Evolutionary conservation across 2,329 filamentous ascomycete species (phyloP).

Genomic region (Dothideomycetidae sp.): DNA sequence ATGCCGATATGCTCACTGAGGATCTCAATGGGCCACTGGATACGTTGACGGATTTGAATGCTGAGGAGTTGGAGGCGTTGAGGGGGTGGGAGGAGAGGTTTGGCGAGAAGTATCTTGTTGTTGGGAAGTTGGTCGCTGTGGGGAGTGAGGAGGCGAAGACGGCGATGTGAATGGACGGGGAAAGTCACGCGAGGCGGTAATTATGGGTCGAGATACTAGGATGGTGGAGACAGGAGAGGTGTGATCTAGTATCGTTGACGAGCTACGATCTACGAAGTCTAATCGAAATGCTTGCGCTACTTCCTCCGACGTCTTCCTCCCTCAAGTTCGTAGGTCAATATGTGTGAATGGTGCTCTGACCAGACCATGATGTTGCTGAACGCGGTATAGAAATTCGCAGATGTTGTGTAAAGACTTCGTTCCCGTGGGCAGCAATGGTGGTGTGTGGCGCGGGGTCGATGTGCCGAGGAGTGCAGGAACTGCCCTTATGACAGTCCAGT

Average conservation of each 20-base stretch:
- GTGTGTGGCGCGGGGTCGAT: no score
- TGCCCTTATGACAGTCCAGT: not conserved
- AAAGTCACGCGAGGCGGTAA: constrained; percentile 6
- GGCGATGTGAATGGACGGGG: constrained; percentile 11
- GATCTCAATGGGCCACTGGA: constrained; percentile 76
- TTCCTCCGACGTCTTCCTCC: not conserved
- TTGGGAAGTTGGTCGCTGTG: constrained; percentile 66
- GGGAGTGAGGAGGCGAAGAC: constrained; percentile 39
- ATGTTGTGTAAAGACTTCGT: no score
- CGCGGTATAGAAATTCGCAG: no score
- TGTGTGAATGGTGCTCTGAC: no score
- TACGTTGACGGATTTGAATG: constrained; percentile 53
- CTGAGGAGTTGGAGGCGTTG: constrained; percentile 69
- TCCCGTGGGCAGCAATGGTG: no score
- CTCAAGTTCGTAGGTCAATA: not conserved
- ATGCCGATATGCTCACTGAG: constrained; percentile 86
- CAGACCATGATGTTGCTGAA: no score
- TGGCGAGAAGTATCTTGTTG: constrained; percentile 84
- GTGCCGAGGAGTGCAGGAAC: no score
- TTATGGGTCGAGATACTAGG: not conserved
- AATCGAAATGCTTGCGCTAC: not conserved
- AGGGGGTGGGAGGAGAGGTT: constrained; percentile 90
- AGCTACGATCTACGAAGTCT: constrained; percentile 3
- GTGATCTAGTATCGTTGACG: not conserved
- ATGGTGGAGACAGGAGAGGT: constrained; percentile 2